Percentiles rank a stretch among this genome's conserved stretches.
Conservation (phyloP, 768 basidiomycete species). For the Trametes meyenii region DNA sequence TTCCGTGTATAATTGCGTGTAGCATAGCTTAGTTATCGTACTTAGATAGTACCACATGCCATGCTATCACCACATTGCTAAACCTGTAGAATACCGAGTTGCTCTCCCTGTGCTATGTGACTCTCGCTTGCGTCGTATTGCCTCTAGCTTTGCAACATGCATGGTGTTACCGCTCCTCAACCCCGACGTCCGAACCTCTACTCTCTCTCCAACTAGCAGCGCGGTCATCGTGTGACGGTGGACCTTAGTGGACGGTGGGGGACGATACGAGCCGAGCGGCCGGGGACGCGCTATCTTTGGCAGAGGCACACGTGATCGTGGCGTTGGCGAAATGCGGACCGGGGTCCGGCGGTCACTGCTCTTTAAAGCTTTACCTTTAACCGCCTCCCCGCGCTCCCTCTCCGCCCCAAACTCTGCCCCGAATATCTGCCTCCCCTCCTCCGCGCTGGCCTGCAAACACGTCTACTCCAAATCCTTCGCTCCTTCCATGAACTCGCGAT, state of each 20-base stretch:
- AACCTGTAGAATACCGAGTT: neutral
- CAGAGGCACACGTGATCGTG: constrained; percentile 17
- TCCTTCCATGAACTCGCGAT: constrained; percentile 5
- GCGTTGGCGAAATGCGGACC: neutral
- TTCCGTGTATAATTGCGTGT: neutral
- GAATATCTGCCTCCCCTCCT: neutral
- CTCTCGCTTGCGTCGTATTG: neutral
- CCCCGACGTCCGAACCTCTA: neutral
- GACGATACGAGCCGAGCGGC: too few relatives aligned
- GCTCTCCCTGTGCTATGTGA: neutral
- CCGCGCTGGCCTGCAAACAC: neutral
- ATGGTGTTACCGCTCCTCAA: neutral
- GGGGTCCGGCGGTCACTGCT: neutral
- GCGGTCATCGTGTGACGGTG: too few relatives aligned
- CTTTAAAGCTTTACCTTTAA: too few relatives aligned
- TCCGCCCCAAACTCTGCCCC: neutral
- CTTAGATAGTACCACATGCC: constrained; percentile 9
- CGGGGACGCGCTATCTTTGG: constrained; percentile 1
- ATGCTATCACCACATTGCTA: constrained; percentile 1
- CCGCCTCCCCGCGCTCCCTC: neutral
- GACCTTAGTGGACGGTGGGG: too few relatives aligned
- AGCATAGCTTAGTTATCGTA: constrained; percentile 8
- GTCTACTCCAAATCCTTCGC: neutral
- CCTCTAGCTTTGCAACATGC: neutral
- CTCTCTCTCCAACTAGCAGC: too few relatives aligned